Percentiles rank a stretch among this genome's conserved stretches.
phyloP scores from a whole-genome alignment of 179 eudicot species.

The Gypsophila paniculata region DNA sequence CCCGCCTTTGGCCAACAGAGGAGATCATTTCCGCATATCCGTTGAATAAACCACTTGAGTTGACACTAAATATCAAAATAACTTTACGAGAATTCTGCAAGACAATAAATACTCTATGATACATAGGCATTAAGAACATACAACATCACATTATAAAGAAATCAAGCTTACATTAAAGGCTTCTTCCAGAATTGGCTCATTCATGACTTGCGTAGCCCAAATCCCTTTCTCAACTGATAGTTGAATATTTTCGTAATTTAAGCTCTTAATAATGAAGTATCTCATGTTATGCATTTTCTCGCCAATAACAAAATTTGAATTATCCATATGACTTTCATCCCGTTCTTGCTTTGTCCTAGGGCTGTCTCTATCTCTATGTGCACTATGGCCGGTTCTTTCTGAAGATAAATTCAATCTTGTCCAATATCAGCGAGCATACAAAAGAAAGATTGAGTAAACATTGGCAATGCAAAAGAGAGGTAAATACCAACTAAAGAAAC shows the following conservation, averaged over 20 bases:
- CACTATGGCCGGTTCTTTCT: slow-evolving; percentile 52
- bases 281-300: slow-evolving; percentile 39
- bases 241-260: slow-evolving; percentile 74
- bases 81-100: slow-evolving; percentile 76
- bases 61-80: slow-evolving; percentile 78
- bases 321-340: slow-evolving; percentile 33
- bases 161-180: slow-evolving; percentile 70
- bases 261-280: slow-evolving; percentile 84
- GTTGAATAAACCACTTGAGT: slow-evolving; percentile 90
- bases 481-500: no score
- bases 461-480: no score
- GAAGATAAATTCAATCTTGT: slow-evolving; percentile 31
- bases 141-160: slow-evolving; percentile 22
- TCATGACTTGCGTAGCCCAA: slow-evolving; percentile 92
- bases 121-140: slow-evolving; percentile 13
- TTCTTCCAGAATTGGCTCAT: slow-evolving; percentile 79
- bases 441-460: neutral
- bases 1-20: slow-evolving; percentile 72
- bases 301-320: slow-evolving; percentile 28
- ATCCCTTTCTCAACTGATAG: slow-evolving; percentile 65
- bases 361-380: slow-evolving; percentile 31
- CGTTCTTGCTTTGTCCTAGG: slow-evolving; percentile 35
- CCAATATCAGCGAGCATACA: slow-evolving; percentile 23
- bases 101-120: slow-evolving; percentile 27
- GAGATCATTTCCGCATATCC: slow-evolving; percentile 90